These are phyloP conservation scores for Linum usitatissimum DNA, from an alignment of 345 rosid genomes.

Conservation along the genomic window DNA sequence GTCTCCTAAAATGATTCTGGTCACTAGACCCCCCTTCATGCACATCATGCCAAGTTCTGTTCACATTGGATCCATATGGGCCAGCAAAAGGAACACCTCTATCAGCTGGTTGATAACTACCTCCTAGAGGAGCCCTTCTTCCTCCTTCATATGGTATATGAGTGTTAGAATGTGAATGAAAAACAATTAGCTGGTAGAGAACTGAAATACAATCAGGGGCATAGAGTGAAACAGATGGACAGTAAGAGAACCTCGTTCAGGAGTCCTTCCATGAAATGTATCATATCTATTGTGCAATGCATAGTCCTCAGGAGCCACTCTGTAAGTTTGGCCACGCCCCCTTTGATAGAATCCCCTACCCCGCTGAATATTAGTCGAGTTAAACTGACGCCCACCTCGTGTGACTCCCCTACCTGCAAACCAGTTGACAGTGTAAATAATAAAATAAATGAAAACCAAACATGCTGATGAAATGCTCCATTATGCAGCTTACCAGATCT, in stretches of 20 bases:
- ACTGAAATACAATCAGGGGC: neutral
- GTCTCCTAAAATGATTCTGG: slow-evolving; percentile 26
- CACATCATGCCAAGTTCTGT: slow-evolving; percentile 31
- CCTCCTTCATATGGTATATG: slow-evolving; percentile 20
- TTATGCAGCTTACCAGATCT: slow-evolving; percentile 38
- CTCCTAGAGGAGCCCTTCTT: slow-evolving; percentile 36
- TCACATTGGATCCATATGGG: slow-evolving; percentile 30
- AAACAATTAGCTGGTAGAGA: slow-evolving; percentile 9
- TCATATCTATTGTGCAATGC: slow-evolving; percentile 20
- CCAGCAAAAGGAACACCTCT: slow-evolving; percentile 22
- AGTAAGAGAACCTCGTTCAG: slow-evolving; percentile 21
- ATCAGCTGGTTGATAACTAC: slow-evolving; percentile 27
- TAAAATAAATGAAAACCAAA: slow-evolving; percentile 4
- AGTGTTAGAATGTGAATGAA: neutral
- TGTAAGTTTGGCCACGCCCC: slow-evolving; percentile 27
- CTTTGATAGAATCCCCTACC: slow-evolving; percentile 27
- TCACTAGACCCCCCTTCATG: slow-evolving; percentile 27
- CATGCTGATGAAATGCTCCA: neutral
- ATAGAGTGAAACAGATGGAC: slow-evolving; percentile 11
- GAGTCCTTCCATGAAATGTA: slow-evolving; percentile 24
- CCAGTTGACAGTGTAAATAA: neutral
- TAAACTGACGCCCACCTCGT: slow-evolving; percentile 28
- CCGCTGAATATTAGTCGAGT: slow-evolving; percentile 27
- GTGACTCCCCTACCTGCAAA: slow-evolving; percentile 37
- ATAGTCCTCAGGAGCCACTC: slow-evolving; percentile 28